Evolutionary conservation across 2,329 filamentous ascomycete species (phyloP).

Genomic region (Alternaria dauci): DNA sequence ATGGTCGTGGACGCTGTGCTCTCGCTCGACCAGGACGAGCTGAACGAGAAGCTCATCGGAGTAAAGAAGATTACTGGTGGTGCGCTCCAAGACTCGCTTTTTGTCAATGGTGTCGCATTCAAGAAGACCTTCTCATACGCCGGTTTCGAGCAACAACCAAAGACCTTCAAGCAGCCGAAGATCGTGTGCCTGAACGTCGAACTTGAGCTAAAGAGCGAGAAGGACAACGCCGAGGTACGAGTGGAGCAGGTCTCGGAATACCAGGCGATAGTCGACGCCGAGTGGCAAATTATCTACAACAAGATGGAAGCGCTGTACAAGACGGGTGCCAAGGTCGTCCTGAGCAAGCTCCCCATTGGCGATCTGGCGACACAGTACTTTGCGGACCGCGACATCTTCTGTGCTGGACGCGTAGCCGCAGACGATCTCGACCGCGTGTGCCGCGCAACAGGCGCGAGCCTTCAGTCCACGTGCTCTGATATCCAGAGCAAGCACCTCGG

Average conservation of each 20-base stretch:
- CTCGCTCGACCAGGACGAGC: slow-evolving; percentile 92
- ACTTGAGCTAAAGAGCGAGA: slow-evolving; percentile 97
- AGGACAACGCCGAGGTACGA: slow-evolving; percentile 97
- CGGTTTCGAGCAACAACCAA: slow-evolving; percentile 98
- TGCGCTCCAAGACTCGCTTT: slow-evolving; percentile 93
- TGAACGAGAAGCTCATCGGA: slow-evolving; percentile 97
- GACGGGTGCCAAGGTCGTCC: slow-evolving; percentile 95
- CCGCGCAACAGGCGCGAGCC: slow-evolving; percentile 88
- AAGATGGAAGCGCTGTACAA: slow-evolving; percentile 95
- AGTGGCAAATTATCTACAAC: slow-evolving; percentile 99
- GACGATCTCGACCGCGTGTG: slow-evolving; percentile 97
- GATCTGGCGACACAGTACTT: slow-evolving; percentile 98
- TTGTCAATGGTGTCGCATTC: slow-evolving; percentile 98
- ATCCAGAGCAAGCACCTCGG: slow-evolving; percentile 90
- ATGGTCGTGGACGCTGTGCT: slow-evolving; percentile 97
- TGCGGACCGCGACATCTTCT: slow-evolving; percentile 97
- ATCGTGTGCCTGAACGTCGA: slow-evolving; percentile 98
- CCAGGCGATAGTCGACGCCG: slow-evolving; percentile 97
- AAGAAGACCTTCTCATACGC: slow-evolving; percentile 99
- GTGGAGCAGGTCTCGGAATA: slow-evolving; percentile 99
- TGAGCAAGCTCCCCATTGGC: slow-evolving; percentile 96
- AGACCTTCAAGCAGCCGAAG: slow-evolving; percentile 91
- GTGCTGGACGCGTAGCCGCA: slow-evolving; percentile 87
- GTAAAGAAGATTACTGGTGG: slow-evolving; percentile 98
- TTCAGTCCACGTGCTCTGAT: slow-evolving; percentile 96